These are phyloP conservation scores for Amorphotheca resinae DNA, from an alignment of 495 filamentous ascomycete species.

Conservation along the genomic window DNA sequence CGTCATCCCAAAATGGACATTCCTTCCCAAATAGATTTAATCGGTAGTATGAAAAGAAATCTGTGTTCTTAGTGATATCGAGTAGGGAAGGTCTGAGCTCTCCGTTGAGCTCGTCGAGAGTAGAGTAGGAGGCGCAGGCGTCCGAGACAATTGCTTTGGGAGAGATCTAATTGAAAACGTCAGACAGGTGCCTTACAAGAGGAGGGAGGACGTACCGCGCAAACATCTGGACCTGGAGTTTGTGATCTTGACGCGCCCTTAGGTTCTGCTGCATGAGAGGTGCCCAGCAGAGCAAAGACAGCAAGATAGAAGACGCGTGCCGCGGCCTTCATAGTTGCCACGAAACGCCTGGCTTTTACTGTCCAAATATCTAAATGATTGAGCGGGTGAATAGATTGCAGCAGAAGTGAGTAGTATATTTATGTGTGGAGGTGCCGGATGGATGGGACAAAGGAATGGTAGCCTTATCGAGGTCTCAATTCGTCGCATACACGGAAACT, in stretches of 20 bases:
- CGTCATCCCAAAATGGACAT: constrained; percentile 94
- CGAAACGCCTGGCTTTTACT: constrained; percentile 4
- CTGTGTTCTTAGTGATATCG: constrained; percentile 71
- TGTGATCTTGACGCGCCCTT: constrained; percentile 25
- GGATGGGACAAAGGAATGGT: neutral
- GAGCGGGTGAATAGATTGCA: constrained; percentile 1
- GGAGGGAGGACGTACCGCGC: constrained; percentile 45
- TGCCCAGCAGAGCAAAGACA: constrained; percentile 56
- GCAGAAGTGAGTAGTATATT: neutral
- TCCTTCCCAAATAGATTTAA: constrained; percentile 90
- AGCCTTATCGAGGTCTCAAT: constrained; percentile 4
- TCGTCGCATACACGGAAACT: constrained; percentile 1
- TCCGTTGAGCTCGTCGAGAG: constrained; percentile 72
- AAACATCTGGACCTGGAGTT: constrained; percentile 38
- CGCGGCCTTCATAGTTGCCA: constrained; percentile 48
- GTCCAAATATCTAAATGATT: constrained; percentile 4
- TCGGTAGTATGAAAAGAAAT: constrained; percentile 96
- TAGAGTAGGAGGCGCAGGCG: constrained; percentile 84
- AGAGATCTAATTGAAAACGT: constrained; percentile 30
- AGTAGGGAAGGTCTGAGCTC: constrained; percentile 68
- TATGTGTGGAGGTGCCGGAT: neutral
- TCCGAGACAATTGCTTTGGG: constrained; percentile 58
- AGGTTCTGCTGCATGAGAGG: constrained; percentile 31
- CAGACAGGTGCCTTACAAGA: constrained; percentile 16
- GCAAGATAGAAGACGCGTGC: constrained; percentile 63